Evolutionary conservation across 2,329 filamentous ascomycete genomes (phyloP).

Genomic region (Aureobasidium musti): DNA sequence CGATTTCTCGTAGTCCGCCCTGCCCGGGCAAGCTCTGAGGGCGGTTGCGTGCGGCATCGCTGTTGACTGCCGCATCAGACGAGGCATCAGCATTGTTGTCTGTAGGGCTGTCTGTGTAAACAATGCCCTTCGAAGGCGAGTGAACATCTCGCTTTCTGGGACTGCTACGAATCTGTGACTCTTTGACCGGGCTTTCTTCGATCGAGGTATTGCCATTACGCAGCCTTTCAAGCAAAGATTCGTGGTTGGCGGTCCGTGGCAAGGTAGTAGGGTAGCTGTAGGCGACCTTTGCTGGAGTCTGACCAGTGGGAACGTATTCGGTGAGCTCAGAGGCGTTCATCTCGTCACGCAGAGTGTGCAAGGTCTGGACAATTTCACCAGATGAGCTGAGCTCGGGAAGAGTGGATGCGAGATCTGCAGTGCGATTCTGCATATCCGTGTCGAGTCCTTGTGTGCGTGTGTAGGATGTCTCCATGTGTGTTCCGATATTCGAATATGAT

Average conservation of each 20-base stretch:
- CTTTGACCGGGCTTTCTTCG: conserved; percentile 32
- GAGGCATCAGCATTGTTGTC: conserved; percentile 28
- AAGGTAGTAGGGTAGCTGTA: conserved; percentile 81
- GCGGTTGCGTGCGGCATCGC: conserved; percentile 33
- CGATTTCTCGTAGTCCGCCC: conserved; percentile 50
- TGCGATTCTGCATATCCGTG: conserved; percentile 64
- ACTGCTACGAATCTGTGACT: conserved; percentile 34
- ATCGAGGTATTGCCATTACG: conserved; percentile 43
- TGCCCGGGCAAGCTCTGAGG: conserved; percentile 34
- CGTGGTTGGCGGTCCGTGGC: conserved; percentile 70
- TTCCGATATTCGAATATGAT: conserved; percentile 70
- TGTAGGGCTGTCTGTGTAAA: conserved; percentile 41
- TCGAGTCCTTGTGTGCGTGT: conserved; percentile 69
- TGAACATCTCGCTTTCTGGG: conserved; percentile 35
- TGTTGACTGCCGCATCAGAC: neutral
- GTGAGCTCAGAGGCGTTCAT: conserved; percentile 65
- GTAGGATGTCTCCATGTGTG: conserved; percentile 69
- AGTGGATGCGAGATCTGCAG: conserved; percentile 59
- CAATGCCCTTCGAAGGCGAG: conserved; percentile 40
- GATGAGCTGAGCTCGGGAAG: conserved; percentile 61
- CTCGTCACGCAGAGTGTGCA: conserved; percentile 69
- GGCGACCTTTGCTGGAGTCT: conserved; percentile 76
- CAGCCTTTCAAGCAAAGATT: conserved; percentile 57
- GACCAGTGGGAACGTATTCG: conserved; percentile 82
- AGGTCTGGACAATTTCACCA: conserved; percentile 64